Base-by-base conservation (phyloP, 306 rosid species). In the Fragaria ananassa region DNA sequence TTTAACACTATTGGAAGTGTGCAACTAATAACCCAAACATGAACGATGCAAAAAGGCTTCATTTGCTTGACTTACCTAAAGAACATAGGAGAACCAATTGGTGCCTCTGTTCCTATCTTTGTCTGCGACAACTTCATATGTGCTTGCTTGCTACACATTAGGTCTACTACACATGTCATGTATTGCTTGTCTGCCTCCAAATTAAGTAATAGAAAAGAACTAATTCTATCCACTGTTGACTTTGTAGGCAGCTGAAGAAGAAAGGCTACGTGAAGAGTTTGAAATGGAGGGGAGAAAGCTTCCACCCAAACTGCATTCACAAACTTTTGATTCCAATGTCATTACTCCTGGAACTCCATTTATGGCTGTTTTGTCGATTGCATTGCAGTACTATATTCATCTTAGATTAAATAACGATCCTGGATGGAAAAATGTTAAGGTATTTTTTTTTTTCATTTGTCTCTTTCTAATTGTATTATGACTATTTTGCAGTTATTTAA, bases 321-420 rank as follows among this genome's bases (percentile, higher is more conserved):
- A 91, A 81, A 72, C 74, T 78, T 88, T 85, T 65, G 98, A 96
- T 89, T 96, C 98, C 13, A 96, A 96, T 91, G 91, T 96, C 61
- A 96, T 92, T 72, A 96, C 99, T 23, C 99, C 99, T 8, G 98
- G 99, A 86, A 96, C 99, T 79, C 96, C 90, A 70, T 92, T 96
- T 82, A 96, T 96, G 99, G 91, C 79, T 83, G 99, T 92, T 81
- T 60, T 96, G 70, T 92, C 99, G 1, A 66, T 93, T 75, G 98
- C 98, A 57, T 86, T 96, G 82, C 98, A 96, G 88, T 96, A 96
- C 84, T 96, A 92, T 81, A n/a, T 91, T 78, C 99, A 96, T 88
- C 94, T 92, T 51, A 87, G 99, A 83, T 72, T 96, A 82, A 96
- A 96, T 88, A 96, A 87, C 56, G 99, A 96, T 74, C 97, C 98